Evolutionary conservation across 768 basidiomycete species (phyloP).

Genomic region (Rhodotorula kratochvilovae): DNA sequence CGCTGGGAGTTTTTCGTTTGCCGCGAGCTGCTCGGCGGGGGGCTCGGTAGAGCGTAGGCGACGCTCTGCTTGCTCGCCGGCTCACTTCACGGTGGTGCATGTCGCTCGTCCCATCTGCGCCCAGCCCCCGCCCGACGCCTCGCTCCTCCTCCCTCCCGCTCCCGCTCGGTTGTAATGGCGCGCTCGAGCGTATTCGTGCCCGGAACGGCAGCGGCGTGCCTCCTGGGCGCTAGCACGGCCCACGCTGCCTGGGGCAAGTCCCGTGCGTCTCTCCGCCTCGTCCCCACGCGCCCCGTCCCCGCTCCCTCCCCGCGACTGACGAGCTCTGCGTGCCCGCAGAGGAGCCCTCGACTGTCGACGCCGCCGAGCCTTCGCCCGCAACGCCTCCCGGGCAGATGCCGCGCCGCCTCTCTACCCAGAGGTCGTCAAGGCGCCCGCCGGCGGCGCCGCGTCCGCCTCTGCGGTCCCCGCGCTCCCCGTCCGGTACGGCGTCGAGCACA

Average conservation of each 20-base stretch:
- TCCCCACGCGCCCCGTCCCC: background rate
- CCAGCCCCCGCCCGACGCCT: background rate
- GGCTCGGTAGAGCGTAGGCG: too few relatives aligned
- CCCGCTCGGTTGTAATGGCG: background rate
- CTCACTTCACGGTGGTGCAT: too few relatives aligned
- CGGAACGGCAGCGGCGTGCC: background rate
- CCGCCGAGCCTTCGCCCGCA: conserved; percentile 3
- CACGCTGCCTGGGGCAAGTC: background rate
- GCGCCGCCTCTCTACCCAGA: background rate
- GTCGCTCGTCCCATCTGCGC: too few relatives aligned
- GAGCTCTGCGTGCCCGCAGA: background rate
- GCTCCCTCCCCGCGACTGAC: background rate
- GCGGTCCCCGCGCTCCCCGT: background rate
- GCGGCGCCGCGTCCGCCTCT: background rate
- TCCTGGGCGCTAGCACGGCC: background rate
- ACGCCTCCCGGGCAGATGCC: background rate
- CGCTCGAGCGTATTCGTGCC: background rate
- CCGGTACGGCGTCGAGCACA: conserved; percentile 1
- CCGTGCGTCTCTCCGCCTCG: background rate
- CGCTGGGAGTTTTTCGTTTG: too few relatives aligned
- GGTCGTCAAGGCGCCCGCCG: background rate
- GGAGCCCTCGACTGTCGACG: background rate
- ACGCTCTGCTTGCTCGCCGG: too few relatives aligned
- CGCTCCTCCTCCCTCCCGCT: background rate
- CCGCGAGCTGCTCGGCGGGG: too few relatives aligned